Base-by-base conservation (phyloP, 371 early-diverging fungal genomes). In the Mortierella sp. region DNA sequence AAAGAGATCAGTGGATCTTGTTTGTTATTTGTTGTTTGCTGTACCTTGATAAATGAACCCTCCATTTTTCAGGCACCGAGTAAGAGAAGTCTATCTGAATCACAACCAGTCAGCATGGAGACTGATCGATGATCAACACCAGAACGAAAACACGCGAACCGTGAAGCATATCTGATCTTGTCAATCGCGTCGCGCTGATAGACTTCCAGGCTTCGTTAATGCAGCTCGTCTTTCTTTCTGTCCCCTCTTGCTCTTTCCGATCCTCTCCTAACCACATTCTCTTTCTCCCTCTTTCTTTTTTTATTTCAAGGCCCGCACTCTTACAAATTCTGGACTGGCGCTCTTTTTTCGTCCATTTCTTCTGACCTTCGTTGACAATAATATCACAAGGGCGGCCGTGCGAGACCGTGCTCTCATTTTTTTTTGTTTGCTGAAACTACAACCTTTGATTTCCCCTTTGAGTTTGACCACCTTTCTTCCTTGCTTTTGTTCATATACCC, bases 31-130 rank as follows among this genome's bases (percentile, higher is more conserved):
- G 18, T 38, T 38, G 35, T 35, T 35, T 35, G 35, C 35, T 35
- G 3, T 2, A 35, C 35, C 3, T 35, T 35, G 35, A 35, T 35
- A 35, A 35, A 35, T 35, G 6, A 41, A 2, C 49, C 16, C 18
- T 4, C 49, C 4, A 21, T 65, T 65, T 65, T 65, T 65, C 24
- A 24, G 68, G 41, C 24, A 24, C 68, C 68, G 68, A 41, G 6
- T 63, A 32, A 35, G 35, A 38, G 41, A 68, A 68, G 41, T 24
- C 1, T 65, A 65, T 68, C 68, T 68, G 68, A 68, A 68, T 68
- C 68, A 35, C 21, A 12, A 2, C 41, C 68, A 68, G 68, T 68
- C 68, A 41, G 68, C 58, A 27, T 8, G 27, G 12, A 32, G 32
- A 32, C 63, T 60, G 38, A 21, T 35, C 24, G 21, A 2, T 10